Percentiles rank a stretch among this genome's conserved stretches.
Evolutionary conservation across 2,329 filamentous ascomycete genomes (phyloP).

Genomic region (Trichoderma koningii): DNA sequence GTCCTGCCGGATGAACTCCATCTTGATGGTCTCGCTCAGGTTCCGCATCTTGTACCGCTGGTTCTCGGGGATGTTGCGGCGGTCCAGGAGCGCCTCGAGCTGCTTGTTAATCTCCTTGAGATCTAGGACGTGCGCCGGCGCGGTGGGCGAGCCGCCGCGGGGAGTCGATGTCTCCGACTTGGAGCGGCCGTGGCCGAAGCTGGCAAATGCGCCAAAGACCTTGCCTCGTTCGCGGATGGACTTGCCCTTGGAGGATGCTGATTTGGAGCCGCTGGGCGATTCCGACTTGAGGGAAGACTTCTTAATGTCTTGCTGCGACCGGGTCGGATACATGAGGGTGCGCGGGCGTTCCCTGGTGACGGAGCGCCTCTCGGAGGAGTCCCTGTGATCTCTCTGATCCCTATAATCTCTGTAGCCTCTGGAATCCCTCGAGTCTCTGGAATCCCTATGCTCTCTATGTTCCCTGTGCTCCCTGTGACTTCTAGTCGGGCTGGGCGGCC

Average conservation of each 20-base stretch:
- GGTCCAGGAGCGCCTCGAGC: slow-evolving; percentile 69
- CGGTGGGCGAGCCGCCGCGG: slow-evolving; percentile 18
- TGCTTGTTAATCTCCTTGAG: slow-evolving; percentile 59
- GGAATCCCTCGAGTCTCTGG: slow-evolving; percentile 2
- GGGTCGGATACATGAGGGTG: slow-evolving; percentile 48
- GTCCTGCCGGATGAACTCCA: slow-evolving; percentile 91
- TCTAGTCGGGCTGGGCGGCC: slow-evolving; percentile 22
- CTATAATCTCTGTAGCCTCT: not conserved
- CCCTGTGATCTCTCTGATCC: not conserved
- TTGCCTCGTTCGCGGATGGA: slow-evolving; percentile 41
- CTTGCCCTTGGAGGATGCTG: slow-evolving; percentile 24
- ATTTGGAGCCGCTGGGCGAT: slow-evolving; percentile 40
- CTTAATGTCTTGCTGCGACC: slow-evolving; percentile 31
- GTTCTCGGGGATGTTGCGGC: slow-evolving; percentile 89
- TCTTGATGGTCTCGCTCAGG: slow-evolving; percentile 85
- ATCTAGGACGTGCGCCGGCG: slow-evolving; percentile 54
- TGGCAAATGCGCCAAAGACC: slow-evolving; percentile 44
- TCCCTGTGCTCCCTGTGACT: slow-evolving; percentile 15
- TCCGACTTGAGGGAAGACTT: slow-evolving; percentile 35
- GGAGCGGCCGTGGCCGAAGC: slow-evolving; percentile 43
- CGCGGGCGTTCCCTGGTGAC: slow-evolving; percentile 50
- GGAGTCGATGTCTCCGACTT: slow-evolving; percentile 36
- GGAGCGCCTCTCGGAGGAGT: slow-evolving; percentile 22
- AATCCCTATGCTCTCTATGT: too few species aligned
- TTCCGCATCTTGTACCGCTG: slow-evolving; percentile 94